Evolutionary conservation across 1,284 basidiomycete genomes (phyloP).

Genomic region (Athelia sp.): DNA sequence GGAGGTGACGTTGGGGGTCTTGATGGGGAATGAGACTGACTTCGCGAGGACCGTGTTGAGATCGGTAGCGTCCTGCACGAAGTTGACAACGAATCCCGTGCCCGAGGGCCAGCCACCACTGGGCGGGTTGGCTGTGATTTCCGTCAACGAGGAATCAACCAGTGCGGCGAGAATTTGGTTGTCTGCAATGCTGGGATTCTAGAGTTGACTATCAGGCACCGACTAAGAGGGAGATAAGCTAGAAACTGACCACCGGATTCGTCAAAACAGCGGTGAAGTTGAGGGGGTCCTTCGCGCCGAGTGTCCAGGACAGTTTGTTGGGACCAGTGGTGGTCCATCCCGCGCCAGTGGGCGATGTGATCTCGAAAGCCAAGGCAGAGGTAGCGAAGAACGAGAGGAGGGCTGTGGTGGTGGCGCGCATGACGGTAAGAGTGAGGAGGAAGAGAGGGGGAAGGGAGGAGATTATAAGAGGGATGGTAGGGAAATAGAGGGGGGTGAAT

Average conservation of each 20-base stretch:
- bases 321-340: constrained; percentile 57
- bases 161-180: constrained; percentile 42
- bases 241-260: constrained; percentile 44
- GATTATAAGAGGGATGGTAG: constrained; percentile 5
- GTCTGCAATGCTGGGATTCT: constrained; percentile 12
- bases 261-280: constrained; percentile 69
- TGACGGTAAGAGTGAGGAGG: constrained; percentile 22
- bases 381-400: constrained; percentile 45
- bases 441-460: constrained; percentile 12
- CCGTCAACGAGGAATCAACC: constrained; percentile 38
- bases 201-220: too few species aligned
- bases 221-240: too few species aligned
- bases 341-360: constrained; percentile 46
- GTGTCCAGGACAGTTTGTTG: constrained; percentile 59
- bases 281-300: constrained; percentile 56
- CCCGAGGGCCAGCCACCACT: constrained; percentile 56
- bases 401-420: constrained; percentile 40
- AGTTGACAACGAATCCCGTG: constrained; percentile 60
- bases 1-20: constrained; percentile 32
- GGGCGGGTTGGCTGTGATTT: constrained; percentile 40
- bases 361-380: constrained; percentile 54
- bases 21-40: constrained; percentile 41
- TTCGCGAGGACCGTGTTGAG: constrained; percentile 58
- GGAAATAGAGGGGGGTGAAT: neutral
- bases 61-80: constrained; percentile 45